Conservation (phyloP, 208 protist species). For the Trypanosoma lewisi region DNA sequence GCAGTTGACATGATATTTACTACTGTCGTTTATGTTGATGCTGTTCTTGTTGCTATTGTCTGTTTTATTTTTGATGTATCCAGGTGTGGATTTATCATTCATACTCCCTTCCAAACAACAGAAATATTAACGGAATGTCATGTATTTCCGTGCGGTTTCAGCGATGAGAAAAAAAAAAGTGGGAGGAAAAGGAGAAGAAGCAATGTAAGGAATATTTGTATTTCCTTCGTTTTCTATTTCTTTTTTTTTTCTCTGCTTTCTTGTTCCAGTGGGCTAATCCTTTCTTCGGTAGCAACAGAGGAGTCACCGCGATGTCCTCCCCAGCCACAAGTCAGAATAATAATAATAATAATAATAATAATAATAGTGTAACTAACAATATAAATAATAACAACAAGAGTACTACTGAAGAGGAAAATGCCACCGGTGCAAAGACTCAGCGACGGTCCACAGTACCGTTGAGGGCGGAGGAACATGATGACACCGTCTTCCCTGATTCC, state of each 20-base stretch:
- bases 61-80: neutral
- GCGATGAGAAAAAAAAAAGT: neutral
- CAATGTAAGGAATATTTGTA: neutral
- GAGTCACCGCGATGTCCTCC: too few relatives aligned
- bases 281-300: neutral
- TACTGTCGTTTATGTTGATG: neutral
- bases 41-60: neutral
- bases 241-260: slow-evolving; percentile 4
- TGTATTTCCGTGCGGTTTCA: too few relatives aligned
- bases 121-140: too few relatives aligned
- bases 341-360: too few relatives aligned
- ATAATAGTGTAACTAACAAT: too few relatives aligned
- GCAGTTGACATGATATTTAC: slow-evolving; percentile 11
- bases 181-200: slow-evolving; percentile 9
- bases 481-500: neutral
- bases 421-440: too few relatives aligned
- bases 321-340: too few relatives aligned
- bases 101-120: too few relatives aligned
- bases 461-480: neutral
- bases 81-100: too few relatives aligned
- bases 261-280: neutral
- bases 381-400: too few relatives aligned
- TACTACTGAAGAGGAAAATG: too few relatives aligned
- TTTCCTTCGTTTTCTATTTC: neutral
- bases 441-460: too few relatives aligned